Evolutionary conservation across 306 rosid species (phyloP), one percentile per base, ranked within the genome.

Genomic region (Comarum palustre): DNA sequence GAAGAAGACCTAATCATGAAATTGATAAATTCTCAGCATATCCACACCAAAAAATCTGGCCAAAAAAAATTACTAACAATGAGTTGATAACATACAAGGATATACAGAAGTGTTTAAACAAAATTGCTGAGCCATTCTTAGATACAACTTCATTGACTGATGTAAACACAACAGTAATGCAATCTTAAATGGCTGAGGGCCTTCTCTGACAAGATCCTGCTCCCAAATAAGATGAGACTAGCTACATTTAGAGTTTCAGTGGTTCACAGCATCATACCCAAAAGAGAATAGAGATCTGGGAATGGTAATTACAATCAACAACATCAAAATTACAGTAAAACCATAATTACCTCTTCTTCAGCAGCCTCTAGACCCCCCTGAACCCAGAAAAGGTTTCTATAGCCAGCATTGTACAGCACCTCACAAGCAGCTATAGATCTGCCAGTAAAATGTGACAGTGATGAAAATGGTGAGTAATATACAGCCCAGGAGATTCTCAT

Each of bases 401-500:
- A 91, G 71, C 97, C 98, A 34, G 95, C 85, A 72, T 86, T 90
- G 73, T 86, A 86, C 32, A 93, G 92, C 68, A 86, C 78, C 79
- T 90, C 96, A 60, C 97, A 90, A 41, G 98, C 98, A 86, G 96
- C 97, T 43, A 93, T 79, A 45, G 92, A 93, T 80, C 97, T 93
- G 88, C 73, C 78, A 61, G 81, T 61, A 25, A 74, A 60, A 74
- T 64, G 61, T 16, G 14, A 47, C 39, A 59, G 20, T 41, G 15
- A 8, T 41, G 29, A 72, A 41, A 42, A 10, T 72, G 46, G 27
- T 52, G 50, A 25, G 62, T 41, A 61, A 72, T 48, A 57, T 72
- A 24, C 66, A 57, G n/a, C 19, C 3, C n/a, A 65, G 39, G 46
- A 15, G 63, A 34, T 57, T 57, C 17, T 19, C 51, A 36, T 58